phyloP scores from a whole-genome alignment of 163 green algal genomes.

The Volvox carteri region DNA sequence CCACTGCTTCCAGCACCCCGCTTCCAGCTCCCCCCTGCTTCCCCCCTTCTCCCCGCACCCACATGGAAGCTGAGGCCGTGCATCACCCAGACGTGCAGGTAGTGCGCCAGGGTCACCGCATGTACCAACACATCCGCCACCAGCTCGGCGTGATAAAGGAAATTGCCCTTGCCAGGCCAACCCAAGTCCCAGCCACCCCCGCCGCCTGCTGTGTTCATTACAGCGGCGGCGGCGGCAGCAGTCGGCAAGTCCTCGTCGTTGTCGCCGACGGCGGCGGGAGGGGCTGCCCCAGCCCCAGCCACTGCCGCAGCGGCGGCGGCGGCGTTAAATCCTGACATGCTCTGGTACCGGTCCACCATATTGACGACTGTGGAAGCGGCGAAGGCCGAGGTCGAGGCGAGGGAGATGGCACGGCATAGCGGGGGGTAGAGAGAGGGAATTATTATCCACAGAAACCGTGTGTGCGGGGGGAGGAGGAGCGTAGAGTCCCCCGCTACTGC shows the following conservation, averaged over 20 bases:
- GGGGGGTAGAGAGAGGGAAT: too few relatives aligned
- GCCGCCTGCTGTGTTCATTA: background rate
- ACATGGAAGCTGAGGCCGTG: conserved; percentile 66
- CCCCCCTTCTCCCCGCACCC: background rate
- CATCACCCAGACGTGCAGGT: conserved; percentile 68
- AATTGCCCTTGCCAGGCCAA: conserved; percentile 47
- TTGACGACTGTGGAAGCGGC: conserved; percentile 25
- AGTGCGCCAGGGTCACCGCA: conserved; percentile 66
- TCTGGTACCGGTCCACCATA: conserved; percentile 14
- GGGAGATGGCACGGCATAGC: too few relatives aligned
- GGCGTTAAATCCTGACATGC: background rate
- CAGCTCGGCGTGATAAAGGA: conserved; percentile 66
- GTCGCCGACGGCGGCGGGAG: too few relatives aligned
- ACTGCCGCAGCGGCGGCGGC: background rate
- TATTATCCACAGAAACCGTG: too few relatives aligned
- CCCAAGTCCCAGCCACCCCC: conserved; percentile 7
- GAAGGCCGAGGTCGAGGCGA: too few relatives aligned
- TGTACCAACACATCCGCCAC: conserved; percentile 62
- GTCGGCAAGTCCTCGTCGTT: background rate
- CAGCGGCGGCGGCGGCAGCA: background rate
- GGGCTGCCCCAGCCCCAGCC: background rate
- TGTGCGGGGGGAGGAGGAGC: too few relatives aligned
- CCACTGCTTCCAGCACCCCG: background rate
- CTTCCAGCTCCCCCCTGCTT: background rate
- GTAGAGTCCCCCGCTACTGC: too few relatives aligned